Evolutionary conservation across 139 green algal species (phyloP), one percentile per base, ranked within the genome.

Genomic region (Picochlorum sp.): DNA sequence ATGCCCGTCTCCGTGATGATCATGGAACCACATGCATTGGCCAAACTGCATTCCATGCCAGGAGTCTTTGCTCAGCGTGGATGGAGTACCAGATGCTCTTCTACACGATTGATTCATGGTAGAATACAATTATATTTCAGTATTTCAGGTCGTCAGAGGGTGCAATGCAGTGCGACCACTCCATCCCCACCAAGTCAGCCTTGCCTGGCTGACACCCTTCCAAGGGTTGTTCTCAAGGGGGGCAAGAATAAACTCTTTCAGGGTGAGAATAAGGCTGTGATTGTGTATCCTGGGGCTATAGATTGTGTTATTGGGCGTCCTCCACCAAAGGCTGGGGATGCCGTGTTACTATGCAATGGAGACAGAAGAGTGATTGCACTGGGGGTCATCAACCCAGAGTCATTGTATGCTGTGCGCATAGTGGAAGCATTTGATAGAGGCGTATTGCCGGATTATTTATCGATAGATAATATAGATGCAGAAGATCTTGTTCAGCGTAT

Each of bases 341-440:
- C 45, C 0, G 79, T 95, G 23, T 16, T 89, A 21, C 62, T 95
- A 15, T 67, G 65, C 3, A 81, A 90, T 64, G 45, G 57, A 2
- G 47, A 63, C 2, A 62, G 76, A 11, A 26, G 30, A 4, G 28
- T 61, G 8, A 70, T 95, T 28, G 87, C 62, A 9, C 91, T 86
- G 85, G 88, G 88, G 10, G 63, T 93, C 6, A 95, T 72, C 84
- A 95, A 95, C 70, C 79, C 84, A 1, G 30, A 60, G 23, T 86
- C 72, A 41, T 89, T 91, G 81, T 95, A 90, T 58, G 60, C 80
- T 0, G 79, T 93, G 21, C 80, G 85, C 2, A 66, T 66, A 13
- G 11, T 66, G 34, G 34, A 56, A 41, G 57, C 34, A 20, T 38
- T 55, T 31, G 60, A 66, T 14, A 16, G 57, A 44, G 37, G 15